Conservation (phyloP, 1,284 basidiomycete species). For the Coniophora puteana region DNA sequence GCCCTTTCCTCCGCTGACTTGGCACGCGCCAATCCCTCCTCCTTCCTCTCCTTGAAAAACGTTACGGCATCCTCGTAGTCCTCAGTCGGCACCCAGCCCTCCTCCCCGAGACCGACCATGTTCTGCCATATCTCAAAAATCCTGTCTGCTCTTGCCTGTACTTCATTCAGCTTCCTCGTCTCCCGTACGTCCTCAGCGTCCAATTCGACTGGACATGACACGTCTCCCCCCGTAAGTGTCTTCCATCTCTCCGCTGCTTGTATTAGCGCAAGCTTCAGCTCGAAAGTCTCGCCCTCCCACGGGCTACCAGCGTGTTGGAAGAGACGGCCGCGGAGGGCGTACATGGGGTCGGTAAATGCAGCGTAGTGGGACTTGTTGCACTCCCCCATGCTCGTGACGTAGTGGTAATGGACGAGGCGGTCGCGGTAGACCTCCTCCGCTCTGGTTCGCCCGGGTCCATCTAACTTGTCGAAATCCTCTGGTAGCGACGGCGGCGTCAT, state of each 20-base stretch:
- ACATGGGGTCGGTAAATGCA: conserved; percentile 31
- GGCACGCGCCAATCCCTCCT: conserved; percentile 21
- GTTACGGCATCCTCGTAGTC: conserved; percentile 34
- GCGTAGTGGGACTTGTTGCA: conserved; percentile 36
- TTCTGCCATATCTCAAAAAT: conserved; percentile 19
- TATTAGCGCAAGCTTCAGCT: conserved; percentile 37
- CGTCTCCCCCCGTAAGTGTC: conserved; percentile 29
- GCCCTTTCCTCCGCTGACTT: conserved; percentile 28
- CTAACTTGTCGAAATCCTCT: conserved; percentile 31
- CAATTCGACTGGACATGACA: conserved; percentile 42
- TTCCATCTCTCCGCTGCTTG: conserved; percentile 34
- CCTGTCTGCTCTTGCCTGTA: conserved; percentile 26
- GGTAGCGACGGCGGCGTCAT: conserved; percentile 37
- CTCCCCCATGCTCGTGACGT: conserved; percentile 35
- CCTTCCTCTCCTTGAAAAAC: conserved; percentile 29
- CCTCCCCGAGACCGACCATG: conserved; percentile 30
- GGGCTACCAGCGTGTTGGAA: conserved; percentile 34
- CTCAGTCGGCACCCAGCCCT: conserved; percentile 37
- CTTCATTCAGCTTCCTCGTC: conserved; percentile 32
- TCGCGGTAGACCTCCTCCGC: conserved; percentile 31
- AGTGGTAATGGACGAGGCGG: conserved; percentile 44
- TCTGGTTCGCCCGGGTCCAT: conserved; percentile 21
- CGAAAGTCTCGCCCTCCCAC: conserved; percentile 44
- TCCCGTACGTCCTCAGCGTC: conserved; percentile 34
- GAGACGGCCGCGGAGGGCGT: conserved; percentile 31